Percentiles rank a stretch among this genome's conserved stretches.
phyloP scores from a whole-genome alignment of 2,329 filamentous ascomycete genomes.

The Teratosphaeria gauchensis region DNA sequence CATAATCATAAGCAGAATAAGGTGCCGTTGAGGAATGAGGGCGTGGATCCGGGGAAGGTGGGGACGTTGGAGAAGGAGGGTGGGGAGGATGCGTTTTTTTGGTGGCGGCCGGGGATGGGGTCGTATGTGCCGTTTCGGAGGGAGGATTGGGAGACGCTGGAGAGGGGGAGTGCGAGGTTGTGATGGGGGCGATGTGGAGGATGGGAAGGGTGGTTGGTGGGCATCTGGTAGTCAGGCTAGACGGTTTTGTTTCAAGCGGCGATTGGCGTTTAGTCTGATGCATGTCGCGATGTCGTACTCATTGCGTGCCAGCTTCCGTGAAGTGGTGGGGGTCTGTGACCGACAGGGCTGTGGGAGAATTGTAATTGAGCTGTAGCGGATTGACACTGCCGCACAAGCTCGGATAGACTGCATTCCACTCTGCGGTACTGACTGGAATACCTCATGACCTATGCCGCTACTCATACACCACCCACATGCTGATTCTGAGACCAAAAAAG shows the following conservation, averaged over 20 bases:
- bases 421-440: too few species aligned
- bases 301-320: too few species aligned
- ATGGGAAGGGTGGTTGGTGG: not conserved
- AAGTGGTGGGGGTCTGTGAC: too few species aligned
- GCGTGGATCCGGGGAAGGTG: conserved; percentile 50
- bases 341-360: too few species aligned
- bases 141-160: conserved; percentile 48
- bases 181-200: conserved; percentile 2
- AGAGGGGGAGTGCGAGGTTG: conserved; percentile 24
- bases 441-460: not conserved
- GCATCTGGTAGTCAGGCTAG: too few species aligned
- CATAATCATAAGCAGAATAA: conserved; percentile 79
- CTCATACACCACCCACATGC: not conserved
- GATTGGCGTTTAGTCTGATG: too few species aligned
- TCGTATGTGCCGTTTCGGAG: conserved; percentile 50
- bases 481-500: not conserved
- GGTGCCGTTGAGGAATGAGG: conserved; percentile 56
- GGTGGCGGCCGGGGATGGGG: conserved; percentile 38
- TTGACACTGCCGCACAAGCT: too few species aligned
- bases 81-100: conserved; percentile 38
- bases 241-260: too few species aligned
- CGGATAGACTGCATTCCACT: too few species aligned
- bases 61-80: conserved; percentile 35
- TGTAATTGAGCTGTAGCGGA: too few species aligned
- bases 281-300: too few species aligned